Evolutionary conservation across 1,284 basidiomycete species (phyloP), one percentile per base, ranked within the genome.

Genomic region (Sanguinoderma infundibulare): DNA sequence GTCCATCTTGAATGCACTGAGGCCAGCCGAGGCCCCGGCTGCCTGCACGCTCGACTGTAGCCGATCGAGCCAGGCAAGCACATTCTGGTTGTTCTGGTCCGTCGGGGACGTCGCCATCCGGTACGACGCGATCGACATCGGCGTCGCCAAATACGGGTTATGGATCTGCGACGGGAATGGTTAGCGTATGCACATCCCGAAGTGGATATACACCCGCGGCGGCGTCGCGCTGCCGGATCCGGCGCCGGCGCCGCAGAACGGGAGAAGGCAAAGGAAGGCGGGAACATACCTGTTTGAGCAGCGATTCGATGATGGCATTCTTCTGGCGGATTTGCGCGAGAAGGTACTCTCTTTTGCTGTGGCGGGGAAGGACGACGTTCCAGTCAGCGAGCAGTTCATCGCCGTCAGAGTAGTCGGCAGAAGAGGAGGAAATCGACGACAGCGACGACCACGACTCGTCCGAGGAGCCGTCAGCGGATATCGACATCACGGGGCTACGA

Each of bases 251-350:
- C 15, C 47, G 40, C 46, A 28, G 39, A 3, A 20, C 36, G 36
- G 17, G 36, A 28, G 57, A 49, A 17, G n/a, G 20, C 6, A n/a
- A 58, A 7, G 6, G 28, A 7, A 10, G 55, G 6, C 44, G 52
- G 38, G 44, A 15, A 73, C 81, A 26, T 35, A 87, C 90, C 79
- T 92, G 90, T 72, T 92, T 91, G 68, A 94, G 81, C 30, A 94
- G 82, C 15, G 87, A 88, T 67, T 92, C 90, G 67, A 94, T 94
- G 67, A 92, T 88, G 24, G 85, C 80, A 76, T 94, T 91, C 77
- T 94, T 94, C 76, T 92, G 89, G 60, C 87, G 83, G 64, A 94
- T 89, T 72, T 93, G 90, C 3, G 90, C 89, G 35, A 93, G 83
- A 17, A 94, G 79, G 70, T 92, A 92, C 70, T 93, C 90, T 59